phyloP scores from a whole-genome alignment of 2,329 filamentous ascomycete species.

The Aspergillus amoenus region DNA sequence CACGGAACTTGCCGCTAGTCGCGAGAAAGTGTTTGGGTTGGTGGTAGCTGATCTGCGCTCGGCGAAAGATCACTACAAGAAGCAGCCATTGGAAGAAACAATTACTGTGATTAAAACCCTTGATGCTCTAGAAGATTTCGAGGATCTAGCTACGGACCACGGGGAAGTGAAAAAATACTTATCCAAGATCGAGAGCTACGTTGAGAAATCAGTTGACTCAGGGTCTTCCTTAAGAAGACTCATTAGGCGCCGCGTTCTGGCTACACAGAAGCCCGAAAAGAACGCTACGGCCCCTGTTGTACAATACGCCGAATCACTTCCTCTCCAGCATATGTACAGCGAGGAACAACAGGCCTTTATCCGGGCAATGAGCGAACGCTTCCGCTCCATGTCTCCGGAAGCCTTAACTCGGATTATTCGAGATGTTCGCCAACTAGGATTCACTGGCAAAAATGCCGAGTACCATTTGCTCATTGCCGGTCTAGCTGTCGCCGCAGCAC shows the following conservation, averaged over 20 bases:
- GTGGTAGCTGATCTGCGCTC: conserved; percentile 37
- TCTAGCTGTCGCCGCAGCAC: conserved; percentile 34
- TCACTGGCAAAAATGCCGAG: conserved; percentile 27
- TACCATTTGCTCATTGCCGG: conserved; percentile 38
- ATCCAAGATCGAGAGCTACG: conserved; percentile 36
- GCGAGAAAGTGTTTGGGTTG: conserved; percentile 34
- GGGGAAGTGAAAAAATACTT: conserved; percentile 36
- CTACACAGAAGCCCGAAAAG: conserved; percentile 28
- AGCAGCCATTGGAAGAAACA: conserved; percentile 33
- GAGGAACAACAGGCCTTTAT: conserved; percentile 40
- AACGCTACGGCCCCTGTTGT: conserved; percentile 29
- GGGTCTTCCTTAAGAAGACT: conserved; percentile 27
- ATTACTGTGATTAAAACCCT: conserved; percentile 38
- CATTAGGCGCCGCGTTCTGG: conserved; percentile 36
- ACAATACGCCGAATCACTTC: conserved; percentile 36
- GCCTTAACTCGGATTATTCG: conserved; percentile 30
- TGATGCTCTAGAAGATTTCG: conserved; percentile 41
- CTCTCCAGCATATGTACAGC: conserved; percentile 36
- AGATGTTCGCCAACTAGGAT: conserved; percentile 31
- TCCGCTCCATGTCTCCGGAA: conserved; percentile 34
- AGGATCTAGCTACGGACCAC: conserved; percentile 35
- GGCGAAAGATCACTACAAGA: conserved; percentile 35
- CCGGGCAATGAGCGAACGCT: conserved; percentile 33
- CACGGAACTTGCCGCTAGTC: conserved; percentile 31
- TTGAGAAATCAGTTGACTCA: conserved; percentile 34